phyloP scores from a whole-genome alignment of 345 rosid genomes.

The Rhodomyrtus tomentosa region DNA sequence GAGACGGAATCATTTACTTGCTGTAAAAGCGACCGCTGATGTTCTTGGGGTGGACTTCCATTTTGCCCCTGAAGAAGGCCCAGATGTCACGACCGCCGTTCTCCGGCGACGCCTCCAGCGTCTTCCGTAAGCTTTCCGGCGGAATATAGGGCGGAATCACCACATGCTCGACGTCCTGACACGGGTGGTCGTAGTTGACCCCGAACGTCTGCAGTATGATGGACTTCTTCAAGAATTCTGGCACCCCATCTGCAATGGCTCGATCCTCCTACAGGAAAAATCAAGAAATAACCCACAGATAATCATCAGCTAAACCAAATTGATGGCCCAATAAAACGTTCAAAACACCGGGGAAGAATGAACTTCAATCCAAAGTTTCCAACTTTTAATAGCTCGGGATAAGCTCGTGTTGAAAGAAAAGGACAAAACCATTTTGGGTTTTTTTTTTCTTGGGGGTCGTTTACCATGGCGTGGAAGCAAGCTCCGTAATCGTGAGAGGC shows the following conservation, averaged over 20 bases:
- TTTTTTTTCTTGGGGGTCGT: not conserved
- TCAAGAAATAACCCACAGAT: not conserved
- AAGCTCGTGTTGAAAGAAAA: not conserved
- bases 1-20: constrained; percentile 37
- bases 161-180: constrained; percentile 76
- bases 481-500: constrained; percentile 95
- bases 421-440: not conserved
- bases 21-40: constrained; percentile 85
- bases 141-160: constrained; percentile 89
- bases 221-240: constrained; percentile 73
- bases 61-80: constrained; percentile 89
- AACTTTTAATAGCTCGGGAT: not conserved
- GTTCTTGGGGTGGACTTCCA: constrained; percentile 96
- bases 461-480: constrained; percentile 87
- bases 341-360: not conserved
- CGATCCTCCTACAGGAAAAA: constrained; percentile 50
- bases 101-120: constrained; percentile 27
- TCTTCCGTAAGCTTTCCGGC: constrained; percentile 42
- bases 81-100: constrained; percentile 56
- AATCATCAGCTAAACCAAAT: not conserved
- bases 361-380: not conserved
- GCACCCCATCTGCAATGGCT: constrained; percentile 73
- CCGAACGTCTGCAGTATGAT: constrained; percentile 89
- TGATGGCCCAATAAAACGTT: not conserved
- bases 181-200: constrained; percentile 68